Conservation (phyloP, 768 basidiomycete genomes). For the Coprinellus aureogranulatus region DNA sequence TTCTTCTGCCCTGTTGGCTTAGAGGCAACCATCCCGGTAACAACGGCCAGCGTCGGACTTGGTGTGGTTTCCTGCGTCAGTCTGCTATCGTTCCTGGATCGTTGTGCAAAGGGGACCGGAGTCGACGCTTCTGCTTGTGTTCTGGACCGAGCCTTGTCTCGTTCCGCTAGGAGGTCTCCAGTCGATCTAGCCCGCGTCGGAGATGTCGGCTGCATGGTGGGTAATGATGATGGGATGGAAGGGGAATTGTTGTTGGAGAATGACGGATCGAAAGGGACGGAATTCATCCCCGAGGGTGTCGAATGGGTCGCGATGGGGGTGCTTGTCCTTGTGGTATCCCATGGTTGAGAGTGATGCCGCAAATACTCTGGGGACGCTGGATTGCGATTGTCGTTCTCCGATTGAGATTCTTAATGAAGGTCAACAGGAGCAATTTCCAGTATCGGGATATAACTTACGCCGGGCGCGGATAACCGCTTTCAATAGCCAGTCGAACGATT, state of each 20-base stretch:
- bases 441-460: constrained; percentile 28
- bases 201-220: constrained; percentile 37
- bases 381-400: constrained; percentile 51
- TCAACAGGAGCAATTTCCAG: neutral
- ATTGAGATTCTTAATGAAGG: constrained; percentile 4
- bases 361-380: constrained; percentile 69
- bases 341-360: constrained; percentile 44
- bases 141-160: constrained; percentile 34
- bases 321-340: constrained; percentile 53
- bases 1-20: constrained; percentile 36
- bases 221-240: constrained; percentile 29
- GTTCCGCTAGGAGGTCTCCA: constrained; percentile 45
- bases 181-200: constrained; percentile 56
- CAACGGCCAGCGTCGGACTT: neutral
- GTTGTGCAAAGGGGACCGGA: constrained; percentile 1
- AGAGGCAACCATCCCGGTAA: neutral
- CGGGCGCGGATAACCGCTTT: constrained; percentile 57
- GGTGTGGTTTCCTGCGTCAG: neutral
- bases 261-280: constrained; percentile 8
- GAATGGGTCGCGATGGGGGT: constrained; percentile 53
- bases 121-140: constrained; percentile 2
- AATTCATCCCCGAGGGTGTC: neutral
- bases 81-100: neutral
- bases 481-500: constrained; percentile 72
- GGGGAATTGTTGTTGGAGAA: neutral